Base-by-base conservation (phyloP, 305 asterid species). In the Solanum hybrid region DNA sequence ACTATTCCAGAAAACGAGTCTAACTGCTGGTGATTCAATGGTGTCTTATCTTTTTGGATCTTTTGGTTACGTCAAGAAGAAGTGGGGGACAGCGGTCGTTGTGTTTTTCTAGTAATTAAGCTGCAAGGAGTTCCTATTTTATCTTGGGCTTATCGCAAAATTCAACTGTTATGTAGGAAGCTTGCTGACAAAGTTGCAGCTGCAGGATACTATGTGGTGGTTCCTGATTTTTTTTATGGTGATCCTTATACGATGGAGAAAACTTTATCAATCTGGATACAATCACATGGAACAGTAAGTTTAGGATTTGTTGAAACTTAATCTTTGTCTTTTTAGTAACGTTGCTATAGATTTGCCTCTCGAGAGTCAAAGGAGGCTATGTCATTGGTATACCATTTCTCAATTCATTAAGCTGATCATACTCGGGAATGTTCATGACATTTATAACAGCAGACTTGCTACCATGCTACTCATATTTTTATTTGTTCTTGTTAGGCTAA, bases 221-320 rank as follows among this genome's bases (percentile, higher is more conserved):
- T 87, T 85, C 93, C 93, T 29, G 93, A 91, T 80, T 91, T 91
- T 90, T 57, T 90, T 70, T 75, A 45, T 9, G 93, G 93, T 14
- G 93, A 90, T 81, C 89, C 92, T 81, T 87, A 37, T 87, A 33
- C 20, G 77, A 37, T 51, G 0, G 78, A 73, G 13, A 87, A 34
- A 41, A 51, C 80, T 33, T 12, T 93, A 26, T 80, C 37, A 20
- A 91, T 41, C 85, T 95, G 96, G 97, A 87, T 90, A 83, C 79
- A 93, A 87, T 91, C 17, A 26, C 97, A 95, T 75, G 93, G 88
- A 79, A 92, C 95, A 87, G 79, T 87, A 34, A n/a, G 89, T 51
- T 31, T 24, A 61, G 45, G 34, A 36, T 31, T 31, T 73, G 26
- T 86, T 61, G 89, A 86, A 85, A 29, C 65, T 87, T 33, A 68